phyloP scores from a whole-genome alignment of 176 grass and related monocot genomes.

The Eleusine indica region DNA sequence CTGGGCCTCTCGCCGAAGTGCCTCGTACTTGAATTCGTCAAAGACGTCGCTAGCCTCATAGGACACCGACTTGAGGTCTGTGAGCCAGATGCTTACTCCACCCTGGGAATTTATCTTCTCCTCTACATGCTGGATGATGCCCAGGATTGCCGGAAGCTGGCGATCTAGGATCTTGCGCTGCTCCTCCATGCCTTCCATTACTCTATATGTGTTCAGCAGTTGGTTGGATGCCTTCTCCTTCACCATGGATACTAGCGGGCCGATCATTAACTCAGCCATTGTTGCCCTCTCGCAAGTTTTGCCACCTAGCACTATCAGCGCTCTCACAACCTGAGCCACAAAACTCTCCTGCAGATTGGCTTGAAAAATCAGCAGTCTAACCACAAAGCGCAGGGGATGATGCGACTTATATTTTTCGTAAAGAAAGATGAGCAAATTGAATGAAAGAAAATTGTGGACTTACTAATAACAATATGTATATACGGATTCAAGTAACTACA shows the following conservation, averaged over 20 bases:
- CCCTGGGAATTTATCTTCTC: background rate
- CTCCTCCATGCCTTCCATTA: background rate
- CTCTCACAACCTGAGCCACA: too few species aligned
- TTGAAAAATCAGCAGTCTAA: too few species aligned
- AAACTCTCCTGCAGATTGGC: too few species aligned
- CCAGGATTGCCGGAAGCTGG: background rate
- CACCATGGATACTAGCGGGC: background rate
- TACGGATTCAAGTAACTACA: too few species aligned
- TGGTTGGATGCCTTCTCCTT: background rate
- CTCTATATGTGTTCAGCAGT: slow-evolving; percentile 7
- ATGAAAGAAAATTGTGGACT: too few species aligned
- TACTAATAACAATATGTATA: too few species aligned
- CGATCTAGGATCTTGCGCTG: background rate
- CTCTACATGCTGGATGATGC: slow-evolving; percentile 4
- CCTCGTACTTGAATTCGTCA: slow-evolving; percentile 47
- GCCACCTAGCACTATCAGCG: too few species aligned
- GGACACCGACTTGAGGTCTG: slow-evolving; percentile 18
- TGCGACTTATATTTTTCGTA: too few species aligned
- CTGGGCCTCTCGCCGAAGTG: slow-evolving; percentile 21
- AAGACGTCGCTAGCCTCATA: slow-evolving; percentile 45
- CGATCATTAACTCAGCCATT: background rate
- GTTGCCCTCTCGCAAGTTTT: too few species aligned
- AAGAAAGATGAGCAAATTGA: too few species aligned
- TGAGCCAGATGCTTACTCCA: slow-evolving; percentile 14
- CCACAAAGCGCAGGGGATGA: too few species aligned